phyloP scores from a whole-genome alignment of 345 rosid genomes.

The sweet orange (Citrus sinensis) region DVS_A1.0 CM039163.1:5322501-5323000 shows the following conservation, averaged over 20 bases:
- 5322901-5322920: constrained; percentile 62
- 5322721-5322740: constrained; percentile 8
- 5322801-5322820: constrained; percentile 4
- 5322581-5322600: not conserved
- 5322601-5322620: constrained; percentile 1
- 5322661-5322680: constrained; percentile 18
- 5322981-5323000: constrained; percentile 11
- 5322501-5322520: too few species aligned
- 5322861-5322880: constrained; percentile 22
- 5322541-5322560: too few species aligned
- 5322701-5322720: constrained; percentile 26
- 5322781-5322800: constrained; percentile 13
- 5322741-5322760: not conserved
- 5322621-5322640: not conserved
- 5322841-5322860: constrained; percentile 28
- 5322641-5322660: constrained; percentile 18
- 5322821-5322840: constrained; percentile 18
- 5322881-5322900: constrained; percentile 52
- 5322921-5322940: constrained; percentile 46
- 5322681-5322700: constrained; percentile 11
- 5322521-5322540: too few species aligned
- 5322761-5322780: constrained; percentile 16
- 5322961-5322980: constrained; percentile 17
- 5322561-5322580: not conserved
- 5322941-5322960: constrained; percentile 9